phyloP scores from a whole-genome alignment of 768 basidiomycete genomes.

The Leccinum disarticulatum region DNA sequence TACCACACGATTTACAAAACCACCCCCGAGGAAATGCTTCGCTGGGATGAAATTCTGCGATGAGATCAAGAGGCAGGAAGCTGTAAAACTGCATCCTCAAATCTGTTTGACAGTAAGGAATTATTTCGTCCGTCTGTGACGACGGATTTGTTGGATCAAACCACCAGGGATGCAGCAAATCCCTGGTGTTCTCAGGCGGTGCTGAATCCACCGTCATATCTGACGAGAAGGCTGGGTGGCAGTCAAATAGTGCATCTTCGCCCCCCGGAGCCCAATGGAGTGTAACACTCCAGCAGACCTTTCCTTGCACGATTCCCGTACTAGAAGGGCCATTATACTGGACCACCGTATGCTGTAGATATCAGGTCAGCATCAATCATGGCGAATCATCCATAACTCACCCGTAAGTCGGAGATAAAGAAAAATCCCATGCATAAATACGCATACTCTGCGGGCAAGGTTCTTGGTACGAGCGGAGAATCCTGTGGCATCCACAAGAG shows the following conservation, averaged over 20 bases:
- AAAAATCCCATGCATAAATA: constrained; percentile 50
- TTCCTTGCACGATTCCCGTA: constrained; percentile 24
- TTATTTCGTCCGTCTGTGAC: constrained; percentile 7
- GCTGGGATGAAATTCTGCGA: constrained; percentile 30
- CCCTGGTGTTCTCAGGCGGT: neutral
- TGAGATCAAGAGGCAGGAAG: constrained; percentile 31
- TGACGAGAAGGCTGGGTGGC: neutral
- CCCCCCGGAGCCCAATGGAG: constrained; percentile 52
- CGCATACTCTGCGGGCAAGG: constrained; percentile 37
- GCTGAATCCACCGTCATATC: neutral
- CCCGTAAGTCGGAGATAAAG: constrained; percentile 41
- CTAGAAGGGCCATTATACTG: neutral
- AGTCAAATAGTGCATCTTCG: constrained; percentile 37
- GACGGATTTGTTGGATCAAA: constrained; percentile 12
- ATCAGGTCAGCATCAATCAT: constrained; percentile 3
- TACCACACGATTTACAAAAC: constrained; percentile 48
- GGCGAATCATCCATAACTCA: constrained; percentile 17
- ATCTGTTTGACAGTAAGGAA: constrained; percentile 24
- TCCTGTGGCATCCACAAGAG: constrained; percentile 39
- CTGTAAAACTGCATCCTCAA: constrained; percentile 28
- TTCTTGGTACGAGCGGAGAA: constrained; percentile 26
- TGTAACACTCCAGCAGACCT: constrained; percentile 45
- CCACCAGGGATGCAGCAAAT: constrained; percentile 24
- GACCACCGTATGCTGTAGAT: constrained; percentile 17
- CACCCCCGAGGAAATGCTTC: constrained; percentile 46